These are phyloP conservation scores for Trichoderma gamsii DNA, from an alignment of 495 filamentous ascomycete genomes.

Conservation along the genomic window DNA sequence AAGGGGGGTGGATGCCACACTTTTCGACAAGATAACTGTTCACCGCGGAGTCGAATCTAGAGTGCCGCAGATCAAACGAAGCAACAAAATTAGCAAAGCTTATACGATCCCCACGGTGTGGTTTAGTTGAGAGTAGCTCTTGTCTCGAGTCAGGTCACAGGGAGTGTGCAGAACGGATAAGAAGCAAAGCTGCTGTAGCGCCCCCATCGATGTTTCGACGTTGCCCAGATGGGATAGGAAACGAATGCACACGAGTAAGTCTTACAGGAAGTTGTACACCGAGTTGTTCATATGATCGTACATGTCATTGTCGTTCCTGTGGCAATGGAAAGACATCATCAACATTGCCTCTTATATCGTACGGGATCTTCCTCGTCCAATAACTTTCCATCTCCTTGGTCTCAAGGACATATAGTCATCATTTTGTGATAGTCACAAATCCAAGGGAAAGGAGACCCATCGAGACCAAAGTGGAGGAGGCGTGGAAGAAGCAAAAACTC, in stretches of 20 bases:
- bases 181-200: not conserved
- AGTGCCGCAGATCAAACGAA: not conserved
- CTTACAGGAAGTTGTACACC: slow-evolving; percentile 68
- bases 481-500: slow-evolving; percentile 18
- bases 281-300: slow-evolving; percentile 84
- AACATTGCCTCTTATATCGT: not conserved
- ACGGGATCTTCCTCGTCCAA: not conserved
- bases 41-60: slow-evolving; percentile 72
- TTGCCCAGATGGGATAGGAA: slow-evolving; percentile 6
- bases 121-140: not conserved
- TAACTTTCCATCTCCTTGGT: not conserved
- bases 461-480: not conserved
- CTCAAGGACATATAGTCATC: not conserved
- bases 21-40: slow-evolving; percentile 82
- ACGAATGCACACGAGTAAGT: not conserved
- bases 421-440: not conserved
- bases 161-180: not conserved
- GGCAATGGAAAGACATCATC: slow-evolving; percentile 10
- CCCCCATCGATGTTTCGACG: not conserved
- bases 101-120: not conserved
- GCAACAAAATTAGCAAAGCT: not conserved
- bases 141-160: not conserved
- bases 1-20: slow-evolving; percentile 67
- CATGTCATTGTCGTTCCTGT: slow-evolving; percentile 92
- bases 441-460: not conserved